Percentiles rank a stretch among this genome's conserved stretches.
These are phyloP conservation scores for Glebionis coronaria DNA, from an alignment of 129 eudicot species.

Conservation along the genomic window DNA sequence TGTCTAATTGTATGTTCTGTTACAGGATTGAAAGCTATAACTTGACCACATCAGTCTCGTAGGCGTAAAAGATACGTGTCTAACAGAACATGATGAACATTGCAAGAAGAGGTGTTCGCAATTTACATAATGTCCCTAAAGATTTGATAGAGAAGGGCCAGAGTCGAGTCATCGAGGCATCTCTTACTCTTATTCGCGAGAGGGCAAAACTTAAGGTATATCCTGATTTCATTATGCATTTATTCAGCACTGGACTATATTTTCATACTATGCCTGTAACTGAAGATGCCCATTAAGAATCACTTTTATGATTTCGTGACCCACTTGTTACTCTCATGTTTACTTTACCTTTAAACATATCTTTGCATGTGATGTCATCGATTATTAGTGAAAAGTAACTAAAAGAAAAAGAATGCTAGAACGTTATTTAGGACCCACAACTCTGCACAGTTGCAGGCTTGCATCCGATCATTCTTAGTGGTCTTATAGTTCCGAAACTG, in stretches of 20 bases:
- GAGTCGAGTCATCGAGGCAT: constrained; percentile 87
- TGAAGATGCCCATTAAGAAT: too few species aligned
- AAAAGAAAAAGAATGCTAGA: not conserved
- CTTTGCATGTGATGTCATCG: too few species aligned
- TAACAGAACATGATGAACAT: constrained; percentile 47
- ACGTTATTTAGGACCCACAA: constrained; percentile 10
- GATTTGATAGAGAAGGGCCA: constrained; percentile 80
- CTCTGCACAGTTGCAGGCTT: not conserved
- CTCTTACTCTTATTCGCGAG: constrained; percentile 96
- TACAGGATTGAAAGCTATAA: too few species aligned
- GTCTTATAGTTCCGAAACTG: not conserved
- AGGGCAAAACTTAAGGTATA: constrained; percentile 92
- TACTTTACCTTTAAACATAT: too few species aligned
- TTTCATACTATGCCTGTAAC: too few species aligned
- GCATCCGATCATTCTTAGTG: too few species aligned
- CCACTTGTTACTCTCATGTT: too few species aligned
- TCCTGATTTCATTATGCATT: constrained; percentile 5
- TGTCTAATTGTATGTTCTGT: too few species aligned
- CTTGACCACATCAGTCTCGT: not conserved
- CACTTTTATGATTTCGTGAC: too few species aligned
- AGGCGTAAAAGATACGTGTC: constrained; percentile 15
- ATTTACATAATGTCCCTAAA: constrained; percentile 65
- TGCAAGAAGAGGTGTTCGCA: constrained; percentile 73
- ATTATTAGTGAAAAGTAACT: too few species aligned
- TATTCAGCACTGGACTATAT: too few species aligned